Conservation (phyloP, 2,329 filamentous ascomycete species). For the Penicillium aurantiogriseum region DNA sequence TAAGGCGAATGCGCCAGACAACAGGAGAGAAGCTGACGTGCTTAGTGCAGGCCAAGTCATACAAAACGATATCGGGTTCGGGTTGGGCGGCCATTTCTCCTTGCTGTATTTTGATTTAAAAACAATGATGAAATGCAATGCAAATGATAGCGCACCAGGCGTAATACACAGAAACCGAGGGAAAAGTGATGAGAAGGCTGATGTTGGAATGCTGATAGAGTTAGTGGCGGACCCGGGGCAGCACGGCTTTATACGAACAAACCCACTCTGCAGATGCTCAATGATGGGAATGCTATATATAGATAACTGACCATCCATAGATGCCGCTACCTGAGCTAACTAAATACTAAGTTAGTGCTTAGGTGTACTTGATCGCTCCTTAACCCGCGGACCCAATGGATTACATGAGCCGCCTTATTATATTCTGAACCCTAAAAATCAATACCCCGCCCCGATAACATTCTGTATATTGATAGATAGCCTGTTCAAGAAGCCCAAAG, state of each 20-base stretch:
- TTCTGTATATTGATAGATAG: not conserved
- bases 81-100: not conserved
- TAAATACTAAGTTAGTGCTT: too few species aligned
- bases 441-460: not conserved
- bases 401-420: not conserved
- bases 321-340: too few species aligned
- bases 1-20: slow-evolving; percentile 46
- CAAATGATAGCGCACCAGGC: not conserved
- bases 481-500: not conserved
- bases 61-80: slow-evolving; percentile 40
- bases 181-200: not conserved
- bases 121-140: too few species aligned
- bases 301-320: too few species aligned
- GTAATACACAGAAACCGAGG: not conserved
- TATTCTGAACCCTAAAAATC: not conserved
- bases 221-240: not conserved
- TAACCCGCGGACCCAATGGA: not conserved
- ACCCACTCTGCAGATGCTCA: too few species aligned
- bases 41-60: slow-evolving; percentile 44
- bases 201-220: not conserved
- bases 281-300: not conserved
- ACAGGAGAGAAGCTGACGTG: slow-evolving; percentile 44
- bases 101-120: not conserved
- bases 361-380: not conserved
- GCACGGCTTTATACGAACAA: not conserved